Evolutionary conservation across 371 early-diverging fungal species (phyloP).

Genomic region (Lichtheimia ramosa): DNA sequence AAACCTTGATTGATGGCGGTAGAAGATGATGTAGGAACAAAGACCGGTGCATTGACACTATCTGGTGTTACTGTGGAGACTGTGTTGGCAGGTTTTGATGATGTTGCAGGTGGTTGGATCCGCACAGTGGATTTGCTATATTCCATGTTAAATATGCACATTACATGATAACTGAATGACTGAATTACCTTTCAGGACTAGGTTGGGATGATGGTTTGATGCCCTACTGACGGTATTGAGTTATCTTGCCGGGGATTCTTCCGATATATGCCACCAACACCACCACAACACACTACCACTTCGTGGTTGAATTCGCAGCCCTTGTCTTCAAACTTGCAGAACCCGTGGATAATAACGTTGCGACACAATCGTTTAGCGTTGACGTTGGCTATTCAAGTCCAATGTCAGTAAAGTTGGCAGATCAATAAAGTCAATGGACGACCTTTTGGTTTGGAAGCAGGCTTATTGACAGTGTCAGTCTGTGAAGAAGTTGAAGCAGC

Average conservation of each 20-base stretch:
- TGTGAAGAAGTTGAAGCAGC: constrained; percentile 16
- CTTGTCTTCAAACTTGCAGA: constrained; percentile 81
- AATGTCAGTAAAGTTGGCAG: not conserved
- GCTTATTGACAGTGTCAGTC: constrained; percentile 14
- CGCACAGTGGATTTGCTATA: constrained; percentile 56
- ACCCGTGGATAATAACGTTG: constrained; percentile 84
- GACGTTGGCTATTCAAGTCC: constrained; percentile 17
- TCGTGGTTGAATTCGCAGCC: constrained; percentile 90
- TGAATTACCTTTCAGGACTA: constrained; percentile 61
- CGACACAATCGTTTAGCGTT: constrained; percentile 67
- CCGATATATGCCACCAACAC: not conserved
- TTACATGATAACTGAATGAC: too few relatives aligned
- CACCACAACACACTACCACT: constrained; percentile 37
- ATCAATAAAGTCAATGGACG: constrained; percentile 1
- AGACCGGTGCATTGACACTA: constrained; percentile 63
- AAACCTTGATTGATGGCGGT: too few relatives aligned
- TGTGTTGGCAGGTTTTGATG: constrained; percentile 13
- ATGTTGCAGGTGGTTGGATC: constrained; percentile 60
- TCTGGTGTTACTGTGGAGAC: constrained; percentile 56
- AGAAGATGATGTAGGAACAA: constrained; percentile 54
- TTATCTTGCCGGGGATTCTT: not conserved
- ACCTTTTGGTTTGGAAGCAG: constrained; percentile 44
- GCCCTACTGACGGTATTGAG: constrained; percentile 17
- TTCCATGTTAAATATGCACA: too few relatives aligned
- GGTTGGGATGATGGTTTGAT: constrained; percentile 32